These are phyloP conservation scores for Spathaspora sp. DNA, from an alignment of 1,139 yeast genomes.

Conservation along the genomic window DNA sequence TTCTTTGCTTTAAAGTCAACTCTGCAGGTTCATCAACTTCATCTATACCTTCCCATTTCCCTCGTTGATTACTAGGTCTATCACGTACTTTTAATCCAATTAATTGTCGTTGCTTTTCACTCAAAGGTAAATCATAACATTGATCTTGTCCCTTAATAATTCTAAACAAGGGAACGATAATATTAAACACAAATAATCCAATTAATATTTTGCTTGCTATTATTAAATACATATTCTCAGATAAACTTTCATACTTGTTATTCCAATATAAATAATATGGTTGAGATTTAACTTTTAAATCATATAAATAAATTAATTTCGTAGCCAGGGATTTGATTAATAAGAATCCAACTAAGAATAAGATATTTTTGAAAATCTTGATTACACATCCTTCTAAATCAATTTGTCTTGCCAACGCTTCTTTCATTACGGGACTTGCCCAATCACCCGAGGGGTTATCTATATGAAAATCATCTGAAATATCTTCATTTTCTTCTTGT, in stretches of 20 bases:
- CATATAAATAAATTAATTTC: conserved; percentile 12
- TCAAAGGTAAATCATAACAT: conserved; percentile 43
- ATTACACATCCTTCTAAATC: conserved; percentile 30
- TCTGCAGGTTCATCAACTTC: conserved; percentile 13
- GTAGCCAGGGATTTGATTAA: conserved; percentile 18
- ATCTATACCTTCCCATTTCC: conserved; percentile 7
- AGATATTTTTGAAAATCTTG: conserved; percentile 18
- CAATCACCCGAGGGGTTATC: conserved; percentile 38
- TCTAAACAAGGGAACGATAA: conserved; percentile 18
- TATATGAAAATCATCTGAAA: conserved; percentile 9
- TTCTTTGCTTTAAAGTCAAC: conserved; percentile 14
- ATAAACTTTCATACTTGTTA: conserved; percentile 4
- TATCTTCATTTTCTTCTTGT: conserved; percentile 12
- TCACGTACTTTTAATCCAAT: conserved; percentile 27
- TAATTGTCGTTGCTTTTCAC: conserved; percentile 33
- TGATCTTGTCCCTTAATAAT: conserved; percentile 36
- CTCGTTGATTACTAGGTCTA: conserved; percentile 1
- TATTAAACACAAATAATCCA: conserved; percentile 9
- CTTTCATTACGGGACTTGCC: conserved; percentile 38
- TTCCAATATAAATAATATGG: conserved; percentile 7
- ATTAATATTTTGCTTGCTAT: conserved; percentile 8
- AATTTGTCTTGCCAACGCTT: conserved; percentile 37
- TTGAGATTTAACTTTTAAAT: conserved; percentile 10
- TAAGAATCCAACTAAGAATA: conserved; percentile 18
- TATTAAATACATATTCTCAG: conserved; percentile 10